Conservation (phyloP, 345 rosid species). For the Arabidopsis suecica region DNA sequence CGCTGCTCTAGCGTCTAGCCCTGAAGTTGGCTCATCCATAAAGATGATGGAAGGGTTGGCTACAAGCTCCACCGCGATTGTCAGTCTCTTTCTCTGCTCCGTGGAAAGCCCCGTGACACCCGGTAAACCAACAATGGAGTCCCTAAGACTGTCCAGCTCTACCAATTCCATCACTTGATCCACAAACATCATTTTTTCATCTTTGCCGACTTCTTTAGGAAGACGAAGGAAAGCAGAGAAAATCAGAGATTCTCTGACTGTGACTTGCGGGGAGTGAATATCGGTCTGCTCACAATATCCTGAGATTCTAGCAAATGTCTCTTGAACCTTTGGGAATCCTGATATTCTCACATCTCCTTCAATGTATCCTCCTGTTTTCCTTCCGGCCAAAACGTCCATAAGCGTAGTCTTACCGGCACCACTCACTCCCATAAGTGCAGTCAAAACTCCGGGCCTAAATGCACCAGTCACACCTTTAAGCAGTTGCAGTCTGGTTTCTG, state of each 20-base stretch:
- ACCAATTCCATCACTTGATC: conserved; percentile 72
- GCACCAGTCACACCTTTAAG: conserved; percentile 75
- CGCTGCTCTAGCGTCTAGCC: conserved; percentile 84
- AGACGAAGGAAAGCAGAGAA: conserved; percentile 87
- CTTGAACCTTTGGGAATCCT: conserved; percentile 79
- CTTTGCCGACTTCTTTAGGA: conserved; percentile 65
- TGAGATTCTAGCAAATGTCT: conserved; percentile 81
- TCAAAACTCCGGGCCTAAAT: conserved; percentile 87
- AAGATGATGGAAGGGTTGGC: conserved; percentile 29
- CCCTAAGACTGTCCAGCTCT: conserved; percentile 60
- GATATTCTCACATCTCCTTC: conserved; percentile 86
- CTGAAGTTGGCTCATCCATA: conserved; percentile 76
- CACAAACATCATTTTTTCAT: conserved; percentile 73
- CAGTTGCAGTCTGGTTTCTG: conserved; percentile 68
- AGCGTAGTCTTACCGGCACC: conserved; percentile 95
- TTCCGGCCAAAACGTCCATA: conserved; percentile 94
- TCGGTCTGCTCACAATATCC: conserved; percentile 59
- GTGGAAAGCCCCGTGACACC: conserved; percentile 80
- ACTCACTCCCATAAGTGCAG: conserved; percentile 92
- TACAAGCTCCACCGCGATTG: conserved; percentile 33
- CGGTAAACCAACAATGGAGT: conserved; percentile 66
- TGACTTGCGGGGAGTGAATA: conserved; percentile 89
- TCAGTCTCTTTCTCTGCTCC: conserved; percentile 79
- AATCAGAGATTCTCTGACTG: conserved; percentile 74
- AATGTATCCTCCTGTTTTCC: conserved; percentile 85